Evolutionary conservation across 805 yeast genomes (phyloP), one percentile per base, ranked within the genome.

Genomic region (Yamadazyma sp.): DNA sequence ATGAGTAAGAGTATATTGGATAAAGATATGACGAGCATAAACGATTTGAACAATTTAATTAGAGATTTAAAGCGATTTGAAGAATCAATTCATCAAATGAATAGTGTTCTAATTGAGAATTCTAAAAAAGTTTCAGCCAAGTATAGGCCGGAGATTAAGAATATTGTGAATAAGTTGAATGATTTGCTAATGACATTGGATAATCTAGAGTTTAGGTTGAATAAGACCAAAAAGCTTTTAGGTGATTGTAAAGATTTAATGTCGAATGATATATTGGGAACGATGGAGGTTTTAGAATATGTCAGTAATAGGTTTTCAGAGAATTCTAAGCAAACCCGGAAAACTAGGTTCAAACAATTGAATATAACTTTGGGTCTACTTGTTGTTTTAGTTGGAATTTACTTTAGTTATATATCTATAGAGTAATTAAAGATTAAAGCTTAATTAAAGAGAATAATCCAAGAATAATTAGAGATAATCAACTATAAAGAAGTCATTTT

Each of bases 211-310:
- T 26, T 26, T 21, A 52, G 62, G 17, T 51, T 65, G 8, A 49
- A 46, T 15, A 36, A 32, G 12, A 48, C 57, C 19, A 58, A 52
- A 40, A 30, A 36, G 8, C 36, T 43, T 9, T 55, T 65, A 27
- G 48, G 48, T 12, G 39, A 42, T 11, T 51, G 52, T 40, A 64
- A 63, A 42, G 31, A 43, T 10, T 36, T 48, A 2, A 45, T 65
- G 44, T 43, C 55, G 21, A 35, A 39, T n/a, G 56, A 53, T 4
- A 44, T 66, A 33, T 43, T 45, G 4, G 50, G 46, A 10, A 58
- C 58, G 40, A 42, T 66, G 31, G 57, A 56, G 24, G 36, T 55
- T 7, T 49, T 67, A 38, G 70, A 66, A 33, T 40, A 45, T 16
- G 48, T 67, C 5, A 56, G 59, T 28, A 40, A 43, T 11, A 45